Percentiles rank a stretch among this genome's conserved stretches.
Conservation (phyloP, 768 basidiomycete genomes). For the Rhizopogon vinicolor region DNA sequence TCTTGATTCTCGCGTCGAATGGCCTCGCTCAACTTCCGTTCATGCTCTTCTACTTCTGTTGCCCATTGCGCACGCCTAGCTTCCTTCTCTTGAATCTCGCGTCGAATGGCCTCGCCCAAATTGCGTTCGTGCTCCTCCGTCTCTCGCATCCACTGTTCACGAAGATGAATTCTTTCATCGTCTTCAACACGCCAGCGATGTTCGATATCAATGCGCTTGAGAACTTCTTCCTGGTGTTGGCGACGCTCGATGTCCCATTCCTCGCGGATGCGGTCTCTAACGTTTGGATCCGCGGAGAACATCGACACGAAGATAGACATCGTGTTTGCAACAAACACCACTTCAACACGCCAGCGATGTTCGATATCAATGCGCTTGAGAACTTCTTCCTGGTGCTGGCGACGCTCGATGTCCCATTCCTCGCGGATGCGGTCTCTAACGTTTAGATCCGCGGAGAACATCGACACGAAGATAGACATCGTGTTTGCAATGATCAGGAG, state of each 20-base stretch:
- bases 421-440: constrained; percentile 17
- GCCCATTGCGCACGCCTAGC: constrained; percentile 7
- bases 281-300: constrained; percentile 9
- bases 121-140: background rate
- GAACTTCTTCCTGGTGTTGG: constrained; percentile 11
- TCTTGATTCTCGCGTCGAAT: too few species aligned
- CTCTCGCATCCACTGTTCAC: background rate
- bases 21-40: too few species aligned
- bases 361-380: constrained; percentile 5
- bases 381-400: constrained; percentile 12
- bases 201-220: constrained; percentile 5
- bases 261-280: constrained; percentile 15
- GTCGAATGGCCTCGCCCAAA: too few species aligned
- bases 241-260: constrained; percentile 15
- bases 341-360: too few species aligned
- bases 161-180: background rate
- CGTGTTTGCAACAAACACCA: too few species aligned
- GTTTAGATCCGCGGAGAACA: constrained; percentile 5
- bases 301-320: too few species aligned
- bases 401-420: constrained; percentile 15
- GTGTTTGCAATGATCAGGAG: background rate
- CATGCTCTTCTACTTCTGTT: constrained; percentile 13
- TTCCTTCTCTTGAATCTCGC: too few species aligned
- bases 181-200: constrained; percentile 18
- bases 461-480: background rate